phyloP scores from a whole-genome alignment of 805 yeast species.

The Ogataea methylovora region DNA sequence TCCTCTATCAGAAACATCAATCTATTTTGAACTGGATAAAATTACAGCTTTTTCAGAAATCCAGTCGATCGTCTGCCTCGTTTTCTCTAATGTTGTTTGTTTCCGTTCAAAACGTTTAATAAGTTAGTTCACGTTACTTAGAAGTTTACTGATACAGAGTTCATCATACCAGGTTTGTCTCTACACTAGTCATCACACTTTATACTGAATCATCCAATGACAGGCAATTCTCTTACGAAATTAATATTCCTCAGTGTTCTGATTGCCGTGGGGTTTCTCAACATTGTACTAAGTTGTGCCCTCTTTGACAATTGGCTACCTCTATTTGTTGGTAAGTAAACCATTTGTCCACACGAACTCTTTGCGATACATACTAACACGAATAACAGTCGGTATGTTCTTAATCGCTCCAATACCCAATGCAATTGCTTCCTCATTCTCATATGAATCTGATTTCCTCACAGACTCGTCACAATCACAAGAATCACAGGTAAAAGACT shows the following conservation, averaged over 20 bases:
- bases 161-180: too few species aligned
- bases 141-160: too few species aligned
- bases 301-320: conserved; percentile 88
- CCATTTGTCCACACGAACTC: background rate
- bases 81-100: too few species aligned
- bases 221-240: conserved; percentile 68
- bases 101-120: too few species aligned
- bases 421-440: conserved; percentile 15
- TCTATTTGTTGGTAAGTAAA: conserved; percentile 53
- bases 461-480: conserved; percentile 18
- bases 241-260: conserved; percentile 68
- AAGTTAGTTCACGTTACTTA: too few species aligned
- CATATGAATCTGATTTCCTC: conserved; percentile 24
- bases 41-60: too few species aligned
- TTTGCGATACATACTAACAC: background rate
- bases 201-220: background rate
- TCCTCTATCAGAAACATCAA: too few species aligned
- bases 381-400: conserved; percentile 19
- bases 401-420: conserved; percentile 30
- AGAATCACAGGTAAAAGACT: conserved; percentile 11
- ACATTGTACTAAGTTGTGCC: conserved; percentile 83
- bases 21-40: too few species aligned
- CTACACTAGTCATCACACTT: too few species aligned
- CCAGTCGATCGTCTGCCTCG: too few species aligned
- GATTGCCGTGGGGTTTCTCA: conserved; percentile 81